Evolutionary conservation across 331 rosid species (phyloP).

Genomic region (Rosa hybrid): DNA sequence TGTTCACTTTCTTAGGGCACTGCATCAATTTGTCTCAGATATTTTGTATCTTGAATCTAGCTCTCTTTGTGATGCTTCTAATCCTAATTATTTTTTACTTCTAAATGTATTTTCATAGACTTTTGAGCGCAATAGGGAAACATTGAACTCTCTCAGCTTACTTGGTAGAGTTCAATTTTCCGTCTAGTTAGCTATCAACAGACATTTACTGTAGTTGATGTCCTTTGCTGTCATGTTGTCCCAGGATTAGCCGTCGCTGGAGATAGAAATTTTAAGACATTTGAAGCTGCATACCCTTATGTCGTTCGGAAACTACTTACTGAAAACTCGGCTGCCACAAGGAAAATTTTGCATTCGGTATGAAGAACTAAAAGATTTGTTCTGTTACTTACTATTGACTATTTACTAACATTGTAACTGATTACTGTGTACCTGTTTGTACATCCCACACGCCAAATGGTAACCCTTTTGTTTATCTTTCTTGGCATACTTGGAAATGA

Average conservation of each 20-base stretch:
- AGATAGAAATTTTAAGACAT: constrained; percentile 79
- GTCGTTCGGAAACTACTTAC: constrained; percentile 90
- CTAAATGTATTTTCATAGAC: not conserved
- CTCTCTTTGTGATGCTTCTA: not conserved
- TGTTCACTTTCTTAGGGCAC: constrained; percentile 3
- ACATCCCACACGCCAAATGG: not conserved
- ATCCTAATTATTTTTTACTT: not conserved
- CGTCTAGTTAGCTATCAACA: not conserved
- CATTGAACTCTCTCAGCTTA: not conserved
- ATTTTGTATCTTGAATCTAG: constrained; percentile 11
- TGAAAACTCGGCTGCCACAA: constrained; percentile 74
- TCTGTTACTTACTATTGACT: constrained; percentile 4
- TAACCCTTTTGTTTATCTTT: no score
- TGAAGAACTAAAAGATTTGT: constrained; percentile 22
- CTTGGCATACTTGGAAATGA: not conserved
- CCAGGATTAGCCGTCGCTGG: constrained; percentile 89
- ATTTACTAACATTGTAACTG: not conserved
- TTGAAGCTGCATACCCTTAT: constrained; percentile 94
- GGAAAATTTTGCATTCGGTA: constrained; percentile 83
- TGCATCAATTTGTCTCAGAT: constrained; percentile 18
- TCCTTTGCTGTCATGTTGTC: constrained; percentile 13
- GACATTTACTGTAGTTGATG: constrained; percentile 14
- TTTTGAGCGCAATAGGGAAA: not conserved
- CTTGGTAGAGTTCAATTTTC: not conserved
- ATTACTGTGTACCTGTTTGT: not conserved